A percentile compares a stretch with the other conserved stretches of the same genome.
phyloP scores from a whole-genome alignment of 352 stramenopile species.

The Globisporangium nodosum region DNA sequence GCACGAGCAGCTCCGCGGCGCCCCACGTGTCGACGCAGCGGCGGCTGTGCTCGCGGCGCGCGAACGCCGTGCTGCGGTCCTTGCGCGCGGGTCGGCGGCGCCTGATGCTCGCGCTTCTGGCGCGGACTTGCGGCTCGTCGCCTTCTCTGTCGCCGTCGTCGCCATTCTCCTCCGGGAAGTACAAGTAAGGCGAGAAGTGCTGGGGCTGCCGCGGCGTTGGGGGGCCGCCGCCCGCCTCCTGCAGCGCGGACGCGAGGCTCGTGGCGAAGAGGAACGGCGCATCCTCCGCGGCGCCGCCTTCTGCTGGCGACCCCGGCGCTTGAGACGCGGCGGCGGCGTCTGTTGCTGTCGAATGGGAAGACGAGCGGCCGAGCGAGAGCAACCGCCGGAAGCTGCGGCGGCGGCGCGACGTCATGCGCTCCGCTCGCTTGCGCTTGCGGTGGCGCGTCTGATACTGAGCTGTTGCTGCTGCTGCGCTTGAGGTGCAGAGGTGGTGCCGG shows the following conservation, averaged over 20 bases:
- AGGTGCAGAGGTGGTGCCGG: too few species aligned
- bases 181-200: slow-evolving; percentile 14
- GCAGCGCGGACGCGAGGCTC: slow-evolving; percentile 9
- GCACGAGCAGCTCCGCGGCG: slow-evolving; percentile 47
- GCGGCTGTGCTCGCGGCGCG: slow-evolving; percentile 17
- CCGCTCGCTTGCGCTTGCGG: not conserved
- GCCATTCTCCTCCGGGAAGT: slow-evolving; percentile 6
- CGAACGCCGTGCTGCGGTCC: slow-evolving; percentile 10
- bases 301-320: not conserved
- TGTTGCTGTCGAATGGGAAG: not conserved
- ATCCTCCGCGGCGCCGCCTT: not conserved
- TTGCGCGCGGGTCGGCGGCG: not conserved
- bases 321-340: not conserved
- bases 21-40: slow-evolving; percentile 47
- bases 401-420: not conserved
- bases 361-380: slow-evolving; percentile 9
- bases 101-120: not conserved
- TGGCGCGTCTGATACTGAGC: not conserved
- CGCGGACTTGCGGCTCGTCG: not conserved
- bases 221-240: not conserved
- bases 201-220: not conserved
- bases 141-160: not conserved
- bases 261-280: slow-evolving; percentile 14
- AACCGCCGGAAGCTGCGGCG: slow-evolving; percentile 4
- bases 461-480: too few species aligned